Evolutionary conservation across 1,284 basidiomycete species (phyloP).

Genomic region (Mixia osmundae): DNA sequence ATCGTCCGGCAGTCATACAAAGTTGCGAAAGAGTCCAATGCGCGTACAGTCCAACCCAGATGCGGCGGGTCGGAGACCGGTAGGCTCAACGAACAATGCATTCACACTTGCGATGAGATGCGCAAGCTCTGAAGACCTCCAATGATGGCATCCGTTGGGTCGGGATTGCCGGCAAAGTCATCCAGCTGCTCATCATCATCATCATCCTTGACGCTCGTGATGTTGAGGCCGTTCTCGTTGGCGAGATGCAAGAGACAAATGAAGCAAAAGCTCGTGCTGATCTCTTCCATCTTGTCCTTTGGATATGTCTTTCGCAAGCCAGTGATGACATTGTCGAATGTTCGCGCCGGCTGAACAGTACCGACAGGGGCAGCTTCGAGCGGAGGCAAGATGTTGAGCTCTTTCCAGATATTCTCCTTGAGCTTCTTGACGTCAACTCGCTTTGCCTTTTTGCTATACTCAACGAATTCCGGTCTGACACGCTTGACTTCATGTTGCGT

Average conservation of each 20-base stretch:
- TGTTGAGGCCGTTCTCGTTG: slow-evolving; percentile 17
- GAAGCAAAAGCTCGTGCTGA: slow-evolving; percentile 94
- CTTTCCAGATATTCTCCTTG: slow-evolving; percentile 96
- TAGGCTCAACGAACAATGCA: too few species aligned
- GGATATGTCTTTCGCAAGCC: slow-evolving; percentile 64
- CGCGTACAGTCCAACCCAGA: too few species aligned
- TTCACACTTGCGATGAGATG: too few species aligned
- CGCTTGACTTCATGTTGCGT: slow-evolving; percentile 50
- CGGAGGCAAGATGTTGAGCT: slow-evolving; percentile 39
- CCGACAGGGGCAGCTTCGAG: background rate
- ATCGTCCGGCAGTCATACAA: too few species aligned
- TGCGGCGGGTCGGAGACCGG: too few species aligned
- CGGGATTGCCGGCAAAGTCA: too few species aligned
- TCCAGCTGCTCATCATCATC: too few species aligned
- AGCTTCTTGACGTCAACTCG: slow-evolving; percentile 86
- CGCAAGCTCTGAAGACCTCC: too few species aligned
- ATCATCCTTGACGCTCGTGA: slow-evolving; percentile 10
- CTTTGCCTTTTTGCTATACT: slow-evolving; percentile 89
- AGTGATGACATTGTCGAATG: slow-evolving; percentile 38
- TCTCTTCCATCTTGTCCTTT: slow-evolving; percentile 82
- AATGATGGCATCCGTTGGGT: too few species aligned
- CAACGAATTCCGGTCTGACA: slow-evolving; percentile 67
- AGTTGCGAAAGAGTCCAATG: too few species aligned
- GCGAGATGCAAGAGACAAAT: slow-evolving; percentile 34
- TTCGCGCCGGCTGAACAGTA: background rate